phyloP scores from a whole-genome alignment of 1,284 basidiomycete species.

The Melampsora abietis-canadensis region DNA sequence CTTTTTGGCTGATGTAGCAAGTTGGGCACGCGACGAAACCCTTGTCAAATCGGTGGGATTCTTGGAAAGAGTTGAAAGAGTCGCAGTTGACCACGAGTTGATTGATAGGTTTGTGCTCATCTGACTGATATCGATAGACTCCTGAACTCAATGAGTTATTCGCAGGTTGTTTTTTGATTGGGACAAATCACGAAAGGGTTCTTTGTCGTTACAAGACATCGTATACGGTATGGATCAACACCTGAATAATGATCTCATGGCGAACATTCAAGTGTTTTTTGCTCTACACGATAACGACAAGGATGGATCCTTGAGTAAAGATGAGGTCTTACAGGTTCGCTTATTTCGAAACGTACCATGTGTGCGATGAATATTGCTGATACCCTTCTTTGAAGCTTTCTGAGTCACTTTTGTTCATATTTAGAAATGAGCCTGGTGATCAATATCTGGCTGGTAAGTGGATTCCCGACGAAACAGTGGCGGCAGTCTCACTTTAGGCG shows the following conservation, averaged over 20 bases:
- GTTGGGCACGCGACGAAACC: conserved; percentile 94
- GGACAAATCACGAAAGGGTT: conserved; percentile 75
- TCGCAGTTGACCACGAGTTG: conserved; percentile 76
- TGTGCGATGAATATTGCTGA: not conserved
- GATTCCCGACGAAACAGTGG: not conserved
- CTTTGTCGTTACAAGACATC: conserved; percentile 71
- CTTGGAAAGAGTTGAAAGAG: conserved; percentile 71
- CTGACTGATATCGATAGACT: not conserved
- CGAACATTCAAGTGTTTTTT: conserved; percentile 98
- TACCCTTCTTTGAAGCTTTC: conserved; percentile 18
- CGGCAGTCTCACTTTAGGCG: no score
- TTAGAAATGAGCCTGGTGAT: conserved; percentile 94
- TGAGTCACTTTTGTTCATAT: conserved; percentile 71
- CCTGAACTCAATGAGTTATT: conserved; percentile 52
- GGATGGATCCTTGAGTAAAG: conserved; percentile 88
- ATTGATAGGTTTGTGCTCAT: conserved; percentile 53
- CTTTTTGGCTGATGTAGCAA: conserved; percentile 87
- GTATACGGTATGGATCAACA: conserved; percentile 83
- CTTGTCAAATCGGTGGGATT: conserved; percentile 83
- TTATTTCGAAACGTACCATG: conserved; percentile 68
- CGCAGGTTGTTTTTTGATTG: conserved; percentile 83
- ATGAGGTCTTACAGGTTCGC: conserved; percentile 88
- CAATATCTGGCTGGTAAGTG: conserved; percentile 71
- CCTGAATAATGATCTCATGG: conserved; percentile 95
- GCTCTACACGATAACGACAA: conserved; percentile 92